Evolutionary conservation across 176 grass and related monocot species (phyloP), one percentile per base, ranked within the genome.

Genomic region (Musa schizocarpa): DNA sequence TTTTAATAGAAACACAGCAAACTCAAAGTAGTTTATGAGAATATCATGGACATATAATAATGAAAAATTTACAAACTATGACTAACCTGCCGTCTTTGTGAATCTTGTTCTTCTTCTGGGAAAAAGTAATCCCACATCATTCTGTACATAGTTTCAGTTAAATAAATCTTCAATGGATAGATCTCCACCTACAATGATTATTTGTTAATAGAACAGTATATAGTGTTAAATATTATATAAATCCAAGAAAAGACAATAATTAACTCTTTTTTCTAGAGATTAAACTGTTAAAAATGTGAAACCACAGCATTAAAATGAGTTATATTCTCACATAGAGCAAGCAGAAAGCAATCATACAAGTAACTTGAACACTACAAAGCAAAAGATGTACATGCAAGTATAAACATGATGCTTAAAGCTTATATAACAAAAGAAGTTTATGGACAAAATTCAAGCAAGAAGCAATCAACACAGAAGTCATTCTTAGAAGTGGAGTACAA

Each of bases 121-220:
- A 99, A 99, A 54, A 99, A 94, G 75, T 99, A 99, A 54, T 99
- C 95, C 95, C 95, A 99, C 95, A 99, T 99, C 95, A 94, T 99
- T 82, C 88, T 89, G 76, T 99, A 99, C 95, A 99, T 99, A 52
- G 86, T 87, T 89, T 99, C 95, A 7, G 91, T 85, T 27, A 99
- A 81, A 83, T 99, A 89, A 83, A 99, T 99, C 86, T 89, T 99
- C 83, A 99, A 81, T 34, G 95, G 95, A 76, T 86, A 91, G 51
- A 99, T 99, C 56, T 94, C 95, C 63, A 99, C 91, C 95, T 99
- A 85, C 68, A 87, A 76, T 17, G 81, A 48, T 77, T 9, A 52
- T 82, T 25, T 78, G 21, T 87, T 21, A 87, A 77, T 53, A 90
- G 71, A 86, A 80, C 56, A 78, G 64, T 27, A 49, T 71, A 54